Base-by-base conservation (phyloP, 176 grass and related monocot genomes). In the Raddia guianensis region DNA sequence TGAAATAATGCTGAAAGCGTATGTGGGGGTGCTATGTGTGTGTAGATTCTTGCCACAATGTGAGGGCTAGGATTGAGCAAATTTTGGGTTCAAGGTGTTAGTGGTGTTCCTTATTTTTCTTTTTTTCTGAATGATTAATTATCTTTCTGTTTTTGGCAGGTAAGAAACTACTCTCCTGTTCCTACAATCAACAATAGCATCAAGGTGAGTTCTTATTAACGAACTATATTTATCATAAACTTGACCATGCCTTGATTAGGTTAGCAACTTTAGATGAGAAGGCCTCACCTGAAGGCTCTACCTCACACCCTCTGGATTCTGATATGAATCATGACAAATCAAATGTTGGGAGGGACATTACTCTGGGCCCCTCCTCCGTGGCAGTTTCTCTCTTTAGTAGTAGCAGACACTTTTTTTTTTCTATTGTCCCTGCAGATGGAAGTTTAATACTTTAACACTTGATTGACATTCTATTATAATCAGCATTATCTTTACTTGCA, bases 151-250 rank as follows among this genome's bases (percentile, higher is more conserved):
- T 49, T 3, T 64, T 82, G 48, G 66, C 68, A 97, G 93, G 93
- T 97, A 13, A 82, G 86, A 72, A 97, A 97, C 78, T 97, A 93
- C 72, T 33, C 80, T 55, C 91, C 94, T 77, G 70, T 82, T 14
- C 94, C 94, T 70, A 97, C 94, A 75, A 97, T 97, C 63, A 97
- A 97, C 74, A 97, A 97, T 69, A 93, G 94, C 61, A 97, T 97
- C 70, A 97, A 97, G 93, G 91, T 94, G 52, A 70, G 75, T 75
- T 77, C 8, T 64, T 72, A 46, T 52, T 72, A 57, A 35, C 27
- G 49, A 40, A 14, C 19, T 34, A 80, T 18, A 16, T 84, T 68
- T 68, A 60, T 15, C 15, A 74, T 18, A 56, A 12, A 73, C 61
- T 67, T 75, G 42, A 19, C 14, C 5, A 13, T 54, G 9, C 12